Percentiles rank a stretch among this genome's conserved stretches.
These are phyloP conservation scores for Zymoseptoria passerinii DNA, from an alignment of 2,329 filamentous ascomycete genomes.

Conservation along the genomic window DNA sequence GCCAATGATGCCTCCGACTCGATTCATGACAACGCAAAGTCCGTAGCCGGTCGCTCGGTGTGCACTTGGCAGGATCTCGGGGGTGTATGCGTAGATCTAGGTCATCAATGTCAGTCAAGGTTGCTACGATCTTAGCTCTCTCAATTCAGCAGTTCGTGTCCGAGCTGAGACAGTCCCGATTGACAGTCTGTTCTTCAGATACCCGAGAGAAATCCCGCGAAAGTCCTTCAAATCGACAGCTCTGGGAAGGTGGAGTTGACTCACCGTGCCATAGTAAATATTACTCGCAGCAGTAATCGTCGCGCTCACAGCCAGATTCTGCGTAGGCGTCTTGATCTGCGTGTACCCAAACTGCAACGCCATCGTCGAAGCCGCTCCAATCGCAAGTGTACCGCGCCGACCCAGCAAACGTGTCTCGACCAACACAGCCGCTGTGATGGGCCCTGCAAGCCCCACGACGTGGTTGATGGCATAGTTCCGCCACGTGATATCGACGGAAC, in stretches of 20 bases:
- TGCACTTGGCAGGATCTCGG: slow-evolving; percentile 66
- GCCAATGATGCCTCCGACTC: slow-evolving; percentile 21
- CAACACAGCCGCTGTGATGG: slow-evolving; percentile 63
- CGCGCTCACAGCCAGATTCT: slow-evolving; percentile 20
- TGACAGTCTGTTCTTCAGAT: too few species aligned
- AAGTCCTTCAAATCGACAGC: not conserved
- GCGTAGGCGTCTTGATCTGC: slow-evolving; percentile 20
- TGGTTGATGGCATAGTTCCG: slow-evolving; percentile 77
- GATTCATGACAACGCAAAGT: slow-evolving; percentile 20
- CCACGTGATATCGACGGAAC: slow-evolving; percentile 46
- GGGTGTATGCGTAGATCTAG: slow-evolving; percentile 67
- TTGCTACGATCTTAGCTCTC: too few species aligned
- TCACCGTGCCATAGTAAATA: not conserved
- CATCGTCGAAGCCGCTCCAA: slow-evolving; percentile 58
- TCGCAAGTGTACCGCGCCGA: slow-evolving; percentile 63
- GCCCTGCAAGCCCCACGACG: slow-evolving; percentile 67
- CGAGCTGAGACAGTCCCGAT: too few species aligned
- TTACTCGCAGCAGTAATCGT: slow-evolving; percentile 15
- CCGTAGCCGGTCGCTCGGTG: slow-evolving; percentile 56
- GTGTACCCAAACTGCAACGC: slow-evolving; percentile 40
- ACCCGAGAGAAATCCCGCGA: not conserved
- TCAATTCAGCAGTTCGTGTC: too few species aligned
- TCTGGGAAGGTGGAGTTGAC: not conserved
- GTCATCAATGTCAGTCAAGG: slow-evolving; percentile 58
- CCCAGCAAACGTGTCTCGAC: slow-evolving; percentile 64